These are phyloP conservation scores for cucumber (Cucumis sativus) DNA, from an alignment of 306 rosid species.

Conservation along the genomic window Cucumber_9930_V3 NC_026660.2:23283501-23284000, in stretches of 20 bases:
- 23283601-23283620: constrained; percentile 41
- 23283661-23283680: neutral
- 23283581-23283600: constrained; percentile 49
- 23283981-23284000: constrained; percentile 41
- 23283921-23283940: constrained; percentile 31
- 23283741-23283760: constrained; percentile 38
- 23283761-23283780: constrained; percentile 45
- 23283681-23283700: neutral
- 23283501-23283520: neutral
- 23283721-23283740: neutral
- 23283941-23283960: constrained; percentile 43
- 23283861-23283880: neutral
- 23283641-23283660: neutral
- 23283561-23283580: constrained; percentile 43
- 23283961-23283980: constrained; percentile 42
- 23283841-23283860: constrained; percentile 1
- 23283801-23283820: constrained; percentile 37
- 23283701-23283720: neutral
- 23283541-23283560: constrained; percentile 48
- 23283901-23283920: constrained; percentile 1
- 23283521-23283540: constrained; percentile 25
- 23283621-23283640: constrained; percentile 14
- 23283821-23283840: neutral
- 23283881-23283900: neutral
- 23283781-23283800: constrained; percentile 36